phyloP scores from a whole-genome alignment of 768 basidiomycete genomes.

The Agaricus bisporus region DNA sequence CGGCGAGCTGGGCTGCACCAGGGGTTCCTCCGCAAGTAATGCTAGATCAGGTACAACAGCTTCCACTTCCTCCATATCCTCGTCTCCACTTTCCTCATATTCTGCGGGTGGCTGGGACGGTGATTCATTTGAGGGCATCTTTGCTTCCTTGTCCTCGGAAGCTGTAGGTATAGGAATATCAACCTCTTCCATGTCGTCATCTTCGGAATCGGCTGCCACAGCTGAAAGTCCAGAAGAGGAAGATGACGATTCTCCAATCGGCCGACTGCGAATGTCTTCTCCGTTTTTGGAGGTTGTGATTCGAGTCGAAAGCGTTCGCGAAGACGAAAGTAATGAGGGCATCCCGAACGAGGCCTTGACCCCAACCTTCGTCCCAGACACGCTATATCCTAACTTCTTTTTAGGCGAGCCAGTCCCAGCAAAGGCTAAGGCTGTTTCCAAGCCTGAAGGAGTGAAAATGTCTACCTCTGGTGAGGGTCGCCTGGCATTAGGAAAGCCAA shows the following conservation, averaged over 20 bases:
- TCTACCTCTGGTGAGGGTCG: constrained; percentile 16
- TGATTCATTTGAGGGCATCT: not conserved
- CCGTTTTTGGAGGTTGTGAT: not conserved
- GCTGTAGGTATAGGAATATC: constrained; percentile 4
- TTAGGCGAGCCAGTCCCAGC: constrained; percentile 47
- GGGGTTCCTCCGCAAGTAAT: not conserved
- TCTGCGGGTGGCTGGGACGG: not conserved
- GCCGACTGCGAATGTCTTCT: not conserved
- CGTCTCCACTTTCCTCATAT: constrained; percentile 16
- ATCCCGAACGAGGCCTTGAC: constrained; percentile 19
- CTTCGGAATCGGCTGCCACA: constrained; percentile 13
- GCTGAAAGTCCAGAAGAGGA: not conserved
- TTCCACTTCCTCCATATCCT: constrained; percentile 37
- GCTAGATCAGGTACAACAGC: not conserved
- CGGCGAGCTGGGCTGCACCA: not conserved
- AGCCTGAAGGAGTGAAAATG: constrained; percentile 37
- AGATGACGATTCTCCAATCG: not conserved
- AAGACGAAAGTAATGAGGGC: constrained; percentile 21
- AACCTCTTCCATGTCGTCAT: constrained; percentile 32
- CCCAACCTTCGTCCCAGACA: constrained; percentile 1
- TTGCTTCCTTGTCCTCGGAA: not conserved
- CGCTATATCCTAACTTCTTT: not conserved
- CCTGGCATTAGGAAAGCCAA: constrained; percentile 7
- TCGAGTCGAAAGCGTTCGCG: constrained; percentile 1
- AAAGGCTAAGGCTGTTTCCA: constrained; percentile 65